phyloP scores from a whole-genome alignment of 352 stramenopile genomes.

The Pythium biforme region DNA sequence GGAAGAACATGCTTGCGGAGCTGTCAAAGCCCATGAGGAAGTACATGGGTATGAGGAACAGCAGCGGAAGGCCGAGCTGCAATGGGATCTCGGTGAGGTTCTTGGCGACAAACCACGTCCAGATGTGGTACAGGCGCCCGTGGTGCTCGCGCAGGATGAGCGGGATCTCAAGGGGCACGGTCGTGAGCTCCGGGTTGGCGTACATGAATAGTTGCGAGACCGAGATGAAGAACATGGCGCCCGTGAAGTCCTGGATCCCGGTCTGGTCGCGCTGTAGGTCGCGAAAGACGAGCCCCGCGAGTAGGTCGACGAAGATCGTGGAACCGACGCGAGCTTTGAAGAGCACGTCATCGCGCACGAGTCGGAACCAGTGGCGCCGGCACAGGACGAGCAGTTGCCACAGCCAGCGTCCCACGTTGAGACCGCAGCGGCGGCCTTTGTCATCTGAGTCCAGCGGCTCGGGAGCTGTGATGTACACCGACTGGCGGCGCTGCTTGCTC shows the following conservation, averaged over 20 bases:
- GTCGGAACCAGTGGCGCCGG: slow-evolving; percentile 23
- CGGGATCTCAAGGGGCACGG: slow-evolving; percentile 34
- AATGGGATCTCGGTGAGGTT: slow-evolving; percentile 36
- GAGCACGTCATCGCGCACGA: slow-evolving; percentile 28
- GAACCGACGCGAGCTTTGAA: slow-evolving; percentile 31
- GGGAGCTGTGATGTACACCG: neutral
- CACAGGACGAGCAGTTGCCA: slow-evolving; percentile 5
- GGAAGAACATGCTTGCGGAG: slow-evolving; percentile 29
- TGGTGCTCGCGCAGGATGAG: slow-evolving; percentile 38
- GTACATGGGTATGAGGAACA: slow-evolving; percentile 37
- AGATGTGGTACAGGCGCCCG: slow-evolving; percentile 30
- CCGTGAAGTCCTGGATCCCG: slow-evolving; percentile 36
- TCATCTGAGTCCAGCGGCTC: neutral
- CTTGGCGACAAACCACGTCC: slow-evolving; percentile 37
- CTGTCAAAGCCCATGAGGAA: slow-evolving; percentile 39
- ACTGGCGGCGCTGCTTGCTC: slow-evolving; percentile 6
- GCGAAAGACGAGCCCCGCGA: slow-evolving; percentile 32
- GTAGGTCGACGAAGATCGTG: slow-evolving; percentile 31
- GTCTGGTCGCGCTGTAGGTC: slow-evolving; percentile 29
- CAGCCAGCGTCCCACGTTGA: neutral
- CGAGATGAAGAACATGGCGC: slow-evolving; percentile 46
- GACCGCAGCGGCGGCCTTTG: neutral
- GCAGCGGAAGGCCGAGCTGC: slow-evolving; percentile 26
- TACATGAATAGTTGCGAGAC: slow-evolving; percentile 49
- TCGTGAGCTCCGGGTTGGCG: slow-evolving; percentile 33